Evolutionary conservation across 306 rosid genomes (phyloP), one percentile per base, ranked within the genome.

Genomic region (Arachis stenosperma): DNA sequence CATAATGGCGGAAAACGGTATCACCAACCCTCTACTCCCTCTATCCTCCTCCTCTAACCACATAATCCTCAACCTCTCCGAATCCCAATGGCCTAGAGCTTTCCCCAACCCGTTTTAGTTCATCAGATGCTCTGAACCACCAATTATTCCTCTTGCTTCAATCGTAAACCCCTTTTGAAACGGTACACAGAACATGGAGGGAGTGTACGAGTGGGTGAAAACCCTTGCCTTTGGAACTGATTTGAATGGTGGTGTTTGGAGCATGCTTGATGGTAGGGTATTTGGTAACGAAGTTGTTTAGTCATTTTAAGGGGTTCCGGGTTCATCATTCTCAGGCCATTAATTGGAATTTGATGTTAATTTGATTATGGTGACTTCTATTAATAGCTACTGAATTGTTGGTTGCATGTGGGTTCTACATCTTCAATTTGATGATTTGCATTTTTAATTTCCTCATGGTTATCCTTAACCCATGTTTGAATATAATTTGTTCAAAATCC

Each of bases 131-230:
- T 15, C 5, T 15, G 17, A 12, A 6, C 8, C 17, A 62, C 78
- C 85, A 56, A 27, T 64, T 29, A 86, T 91, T 29, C 88, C 97
- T 17, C 75, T 64, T 11, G 63, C 86, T 27, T n/a, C 74, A 17
- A 85, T 90, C 12, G 65, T 89, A 29, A 86, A 95, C 85, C 98
- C 99, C 9, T 95, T 91, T 81, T 84, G 82, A 14, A 95, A 90
- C 77, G 12, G 33, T 6, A 88, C 96, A 60, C 73, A 75, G 9
- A 12, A 11, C 54, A 53, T 95, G 8, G 71, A 9, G 0, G 98
- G 99, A 5, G 7, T 81, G 15, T 95, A 95, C 47, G 99, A 95
- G 89, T 89, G 87, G 89, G 14, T 64, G 5, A 91, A 87, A 83
- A 81, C 84, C 56, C 55, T 37, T 91, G 27, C 99, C 98, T 1